phyloP scores from a whole-genome alignment of 1,284 basidiomycete genomes.

The Trichosporon ovoides region DNA sequence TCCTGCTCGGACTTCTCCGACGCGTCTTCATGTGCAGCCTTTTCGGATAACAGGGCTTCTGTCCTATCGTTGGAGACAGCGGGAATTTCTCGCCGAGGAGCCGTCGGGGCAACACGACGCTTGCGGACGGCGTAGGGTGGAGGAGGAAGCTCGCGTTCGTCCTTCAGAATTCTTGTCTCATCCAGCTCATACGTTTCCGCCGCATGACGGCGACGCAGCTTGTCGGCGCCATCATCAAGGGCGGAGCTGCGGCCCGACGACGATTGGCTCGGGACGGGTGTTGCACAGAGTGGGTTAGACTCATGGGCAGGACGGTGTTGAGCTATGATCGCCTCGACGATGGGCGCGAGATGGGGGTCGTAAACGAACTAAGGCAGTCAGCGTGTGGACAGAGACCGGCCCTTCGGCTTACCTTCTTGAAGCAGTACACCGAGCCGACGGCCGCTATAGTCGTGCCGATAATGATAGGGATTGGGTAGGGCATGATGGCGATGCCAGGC shows the following conservation, averaged over 20 bases:
- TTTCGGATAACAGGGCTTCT: neutral
- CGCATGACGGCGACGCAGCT: slow-evolving; percentile 10
- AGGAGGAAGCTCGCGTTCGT: slow-evolving; percentile 3
- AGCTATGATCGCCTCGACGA: slow-evolving; percentile 36
- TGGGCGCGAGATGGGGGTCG: slow-evolving; percentile 41
- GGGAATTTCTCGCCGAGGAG: neutral
- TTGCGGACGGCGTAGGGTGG: neutral
- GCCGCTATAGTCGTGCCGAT: slow-evolving; percentile 38
- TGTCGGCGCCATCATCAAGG: neutral
- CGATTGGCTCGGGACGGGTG: neutral
- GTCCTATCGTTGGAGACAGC: neutral
- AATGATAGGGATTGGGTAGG: slow-evolving; percentile 35
- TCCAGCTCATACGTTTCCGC: slow-evolving; percentile 20
- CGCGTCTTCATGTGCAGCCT: neutral
- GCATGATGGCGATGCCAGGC: slow-evolving; percentile 22
- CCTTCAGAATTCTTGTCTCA: slow-evolving; percentile 8
- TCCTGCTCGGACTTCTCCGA: neutral
- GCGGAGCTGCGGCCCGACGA: slow-evolving; percentile 11
- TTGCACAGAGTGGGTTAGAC: slow-evolving; percentile 2
- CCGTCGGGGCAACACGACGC: neutral
- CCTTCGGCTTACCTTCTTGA: slow-evolving; percentile 37
- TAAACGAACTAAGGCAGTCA: slow-evolving; percentile 35
- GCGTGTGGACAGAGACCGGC: neutral
- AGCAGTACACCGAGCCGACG: slow-evolving; percentile 38
- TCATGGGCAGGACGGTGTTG: slow-evolving; percentile 12